phyloP scores from a whole-genome alignment of 106 monocot genomes.

The Platanthera guangdongensis region DNA sequence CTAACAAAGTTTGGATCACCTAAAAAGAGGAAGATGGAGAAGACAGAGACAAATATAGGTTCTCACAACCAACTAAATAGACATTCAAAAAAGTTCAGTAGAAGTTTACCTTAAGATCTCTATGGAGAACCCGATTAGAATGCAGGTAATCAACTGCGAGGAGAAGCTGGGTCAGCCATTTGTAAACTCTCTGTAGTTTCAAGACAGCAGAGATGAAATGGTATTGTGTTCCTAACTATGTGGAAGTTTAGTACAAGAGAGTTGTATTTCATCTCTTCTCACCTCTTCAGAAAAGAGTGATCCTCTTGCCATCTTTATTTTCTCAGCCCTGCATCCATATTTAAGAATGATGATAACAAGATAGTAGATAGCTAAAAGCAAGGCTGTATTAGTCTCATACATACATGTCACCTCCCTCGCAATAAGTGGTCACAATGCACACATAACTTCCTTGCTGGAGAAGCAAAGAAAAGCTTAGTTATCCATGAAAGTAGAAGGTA shows the following conservation, averaged over 20 bases:
- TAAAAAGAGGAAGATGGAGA: no score
- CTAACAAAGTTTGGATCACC: no score
- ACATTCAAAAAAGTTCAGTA: not conserved
- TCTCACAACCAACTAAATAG: not conserved
- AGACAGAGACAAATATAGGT: not conserved
- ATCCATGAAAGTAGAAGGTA: not conserved
- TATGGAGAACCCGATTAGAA: constrained; percentile 72
- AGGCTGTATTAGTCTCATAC: not conserved
- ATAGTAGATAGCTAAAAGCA: not conserved
- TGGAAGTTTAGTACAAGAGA: not conserved
- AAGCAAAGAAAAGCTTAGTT: not conserved
- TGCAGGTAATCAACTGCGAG: constrained; percentile 87
- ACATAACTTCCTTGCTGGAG: constrained; percentile 44
- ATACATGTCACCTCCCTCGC: constrained; percentile 85
- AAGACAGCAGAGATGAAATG: not conserved
- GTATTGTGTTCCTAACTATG: not conserved
- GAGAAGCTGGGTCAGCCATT: constrained; percentile 81
- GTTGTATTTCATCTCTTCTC: constrained; percentile 4
- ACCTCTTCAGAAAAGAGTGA: constrained; percentile 71
- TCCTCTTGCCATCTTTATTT: constrained; percentile 76
- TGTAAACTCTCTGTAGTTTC: constrained; percentile 56
- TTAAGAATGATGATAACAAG: constrained; percentile 1
- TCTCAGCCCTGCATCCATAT: constrained; percentile 42
- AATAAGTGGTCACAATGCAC: constrained; percentile 72
- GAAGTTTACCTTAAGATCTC: constrained; percentile 72